Conservation (phyloP, 2,329 filamentous ascomycete genomes). For the Teratosphaeria nubilosa region DNA sequence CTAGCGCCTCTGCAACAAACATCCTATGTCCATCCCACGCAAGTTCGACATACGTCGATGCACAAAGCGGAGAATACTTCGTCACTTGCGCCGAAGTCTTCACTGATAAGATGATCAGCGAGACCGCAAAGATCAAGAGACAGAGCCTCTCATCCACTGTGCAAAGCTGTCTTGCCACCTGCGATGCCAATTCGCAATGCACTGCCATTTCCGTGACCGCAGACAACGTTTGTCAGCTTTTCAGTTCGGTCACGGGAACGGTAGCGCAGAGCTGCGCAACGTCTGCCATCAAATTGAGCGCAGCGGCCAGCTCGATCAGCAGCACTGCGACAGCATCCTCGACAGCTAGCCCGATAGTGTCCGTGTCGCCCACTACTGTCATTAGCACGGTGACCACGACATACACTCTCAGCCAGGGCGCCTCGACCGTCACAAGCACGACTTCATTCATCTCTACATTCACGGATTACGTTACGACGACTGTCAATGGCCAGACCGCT, state of each 20-base stretch:
- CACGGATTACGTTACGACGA: neutral
- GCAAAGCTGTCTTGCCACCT: neutral
- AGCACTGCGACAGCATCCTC: neutral
- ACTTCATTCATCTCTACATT: neutral
- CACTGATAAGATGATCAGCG: neutral
- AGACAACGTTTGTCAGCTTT: neutral
- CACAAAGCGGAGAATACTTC: neutral
- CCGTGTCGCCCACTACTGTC: neutral
- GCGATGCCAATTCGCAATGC: neutral
- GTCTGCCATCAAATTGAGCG: neutral
- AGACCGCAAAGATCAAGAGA: neutral
- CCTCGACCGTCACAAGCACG: neutral
- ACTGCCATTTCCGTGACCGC: neutral
- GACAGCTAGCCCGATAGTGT: neutral
- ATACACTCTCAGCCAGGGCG: neutral
- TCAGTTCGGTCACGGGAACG: neutral
- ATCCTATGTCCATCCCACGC: neutral
- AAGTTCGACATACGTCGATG: neutral
- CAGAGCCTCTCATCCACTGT: neutral
- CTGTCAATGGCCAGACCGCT: neutral
- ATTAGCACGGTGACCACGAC: neutral
- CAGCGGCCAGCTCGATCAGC: neutral
- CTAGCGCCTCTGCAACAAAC: neutral
- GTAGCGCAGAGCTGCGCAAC: neutral
- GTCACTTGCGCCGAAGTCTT: neutral